phyloP scores from a whole-genome alignment of 805 yeast genomes.

The Jamesozyma jinghongensis region DNA sequence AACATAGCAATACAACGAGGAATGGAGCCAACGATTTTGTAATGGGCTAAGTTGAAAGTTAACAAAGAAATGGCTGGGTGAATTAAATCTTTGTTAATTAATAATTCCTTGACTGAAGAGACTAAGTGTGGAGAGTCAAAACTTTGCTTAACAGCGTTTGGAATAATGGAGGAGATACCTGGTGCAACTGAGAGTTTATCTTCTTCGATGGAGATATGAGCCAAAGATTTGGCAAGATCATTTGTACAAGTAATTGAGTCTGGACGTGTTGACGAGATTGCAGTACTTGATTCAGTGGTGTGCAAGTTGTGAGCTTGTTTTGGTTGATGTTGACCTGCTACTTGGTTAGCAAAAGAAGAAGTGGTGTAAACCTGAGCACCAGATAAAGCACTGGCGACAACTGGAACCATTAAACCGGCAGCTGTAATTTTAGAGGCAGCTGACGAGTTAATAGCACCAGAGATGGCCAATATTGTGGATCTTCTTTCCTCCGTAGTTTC shows the following conservation, averaged over 20 bases:
- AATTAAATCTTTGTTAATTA: slow-evolving; percentile 42
- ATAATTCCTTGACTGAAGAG: slow-evolving; percentile 26
- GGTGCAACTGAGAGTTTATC: slow-evolving; percentile 31
- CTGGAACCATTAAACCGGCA: slow-evolving; percentile 28
- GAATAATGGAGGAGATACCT: slow-evolving; percentile 32
- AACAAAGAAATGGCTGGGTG: slow-evolving; percentile 80
- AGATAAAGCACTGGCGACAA: slow-evolving; percentile 21
- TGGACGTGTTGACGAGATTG: slow-evolving; percentile 4
- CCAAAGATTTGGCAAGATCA: slow-evolving; percentile 21
- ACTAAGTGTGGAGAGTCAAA: slow-evolving; percentile 22
- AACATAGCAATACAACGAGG: slow-evolving; percentile 80
- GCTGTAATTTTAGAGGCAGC: slow-evolving; percentile 30
- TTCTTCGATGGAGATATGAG: slow-evolving; percentile 19
- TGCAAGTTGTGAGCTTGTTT: slow-evolving; percentile 1
- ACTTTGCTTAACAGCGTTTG: slow-evolving; percentile 35
- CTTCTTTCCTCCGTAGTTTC: slow-evolving; percentile 72
- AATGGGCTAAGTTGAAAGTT: slow-evolving; percentile 73
- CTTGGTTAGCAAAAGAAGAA: slow-evolving; percentile 10
- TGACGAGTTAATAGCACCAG: slow-evolving; percentile 28
- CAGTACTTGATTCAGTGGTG: background rate
- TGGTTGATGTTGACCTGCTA: background rate
- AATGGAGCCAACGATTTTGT: slow-evolving; percentile 81
- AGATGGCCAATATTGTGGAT: slow-evolving; percentile 29
- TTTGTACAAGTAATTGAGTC: slow-evolving; percentile 5
- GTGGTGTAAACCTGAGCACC: slow-evolving; percentile 19